Evolutionary conservation across 2,329 filamentous ascomycete species (phyloP).

Genomic region (Fusarium globosum): DNA sequence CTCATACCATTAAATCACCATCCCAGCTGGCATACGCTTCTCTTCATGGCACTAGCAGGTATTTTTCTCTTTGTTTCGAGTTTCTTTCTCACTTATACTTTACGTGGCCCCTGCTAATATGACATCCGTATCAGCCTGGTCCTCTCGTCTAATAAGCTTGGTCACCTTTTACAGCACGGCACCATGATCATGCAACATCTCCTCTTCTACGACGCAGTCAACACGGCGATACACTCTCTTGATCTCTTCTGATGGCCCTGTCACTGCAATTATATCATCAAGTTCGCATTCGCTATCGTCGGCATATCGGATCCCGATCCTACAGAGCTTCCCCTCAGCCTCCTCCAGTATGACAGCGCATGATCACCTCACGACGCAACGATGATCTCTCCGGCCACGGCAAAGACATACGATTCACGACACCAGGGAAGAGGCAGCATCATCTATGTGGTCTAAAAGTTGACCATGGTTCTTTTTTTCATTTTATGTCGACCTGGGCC

Average conservation of each 20-base stretch:
- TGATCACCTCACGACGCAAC: constrained; percentile 16
- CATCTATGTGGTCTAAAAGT: constrained; percentile 22
- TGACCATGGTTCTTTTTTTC: constrained; percentile 39
- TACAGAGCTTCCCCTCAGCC: constrained; percentile 34
- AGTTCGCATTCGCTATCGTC: neutral
- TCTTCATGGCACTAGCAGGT: neutral
- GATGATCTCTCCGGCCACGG: neutral
- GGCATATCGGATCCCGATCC: constrained; percentile 7
- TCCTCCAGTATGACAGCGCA: constrained; percentile 23
- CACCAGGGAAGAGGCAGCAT: neutral
- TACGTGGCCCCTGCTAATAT: constrained; percentile 22
- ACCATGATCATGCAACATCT: constrained; percentile 7
- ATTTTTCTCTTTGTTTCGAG: neutral
- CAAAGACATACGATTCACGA: constrained; percentile 3
- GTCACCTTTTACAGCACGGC: constrained; percentile 16
- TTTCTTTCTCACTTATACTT: neutral
- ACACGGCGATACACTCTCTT: neutral
- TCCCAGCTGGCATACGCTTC: neutral
- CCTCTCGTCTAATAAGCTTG: constrained; percentile 35
- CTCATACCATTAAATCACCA: neutral
- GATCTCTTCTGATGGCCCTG: neutral
- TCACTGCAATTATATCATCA: too few relatives aligned
- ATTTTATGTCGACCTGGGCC: constrained; percentile 41
- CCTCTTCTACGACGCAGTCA: neutral
- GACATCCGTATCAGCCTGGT: constrained; percentile 20